Evolutionary conservation across 2,329 filamentous ascomycete species (phyloP), one percentile per base, ranked within the genome.

Genomic region (Calonectria henricotiae): DNA sequence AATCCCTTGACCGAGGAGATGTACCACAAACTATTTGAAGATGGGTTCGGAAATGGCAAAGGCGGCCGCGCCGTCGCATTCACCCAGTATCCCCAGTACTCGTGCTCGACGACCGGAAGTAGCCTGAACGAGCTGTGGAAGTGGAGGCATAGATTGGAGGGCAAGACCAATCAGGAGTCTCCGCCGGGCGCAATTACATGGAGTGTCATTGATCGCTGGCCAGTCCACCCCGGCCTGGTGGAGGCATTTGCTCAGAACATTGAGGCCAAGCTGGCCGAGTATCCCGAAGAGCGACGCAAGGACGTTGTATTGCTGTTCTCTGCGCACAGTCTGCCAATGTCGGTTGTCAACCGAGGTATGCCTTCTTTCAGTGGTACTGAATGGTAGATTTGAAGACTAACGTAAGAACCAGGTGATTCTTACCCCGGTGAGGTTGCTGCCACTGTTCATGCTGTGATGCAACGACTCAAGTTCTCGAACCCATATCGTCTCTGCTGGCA

Each of bases 171-270:
- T 3, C 84, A 86, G 49, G 85, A 85, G 46, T 85, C 86, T 25
- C 73, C 75, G 9, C 85, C 89, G 43, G 95, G 95, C 13, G 86
- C 91, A 2, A 98, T 99, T 74, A 89, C 92, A 68, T 99, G 96
- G 96, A 98, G 94, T 82, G 96, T 98, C 64, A 99, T 99, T 82
- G 96, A 99, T 83, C 90, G 96, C 71, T 99, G 96, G 96, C 96
- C 96, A 6, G 92, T 91, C n/a, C 96, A 99, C 80, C 87, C 91
- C 2, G 96, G 96, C 2, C 86, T 99, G 43, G 92, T 98, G 1
- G 94, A 98, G 80, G 94, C 96, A 0, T 96, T 99, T 82, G 95
- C 96, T 3, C 90, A 92, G 78, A 98, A 98, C 80, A 97, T 99
- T 65, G 94, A 98, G 83, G 91, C 90, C 65, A 95, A 94, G 78